Evolutionary conservation across 31 red algal species (phyloP), one percentile per base, ranked within the genome.

Genomic region (Odonthalia washingtoniensis): DNA sequence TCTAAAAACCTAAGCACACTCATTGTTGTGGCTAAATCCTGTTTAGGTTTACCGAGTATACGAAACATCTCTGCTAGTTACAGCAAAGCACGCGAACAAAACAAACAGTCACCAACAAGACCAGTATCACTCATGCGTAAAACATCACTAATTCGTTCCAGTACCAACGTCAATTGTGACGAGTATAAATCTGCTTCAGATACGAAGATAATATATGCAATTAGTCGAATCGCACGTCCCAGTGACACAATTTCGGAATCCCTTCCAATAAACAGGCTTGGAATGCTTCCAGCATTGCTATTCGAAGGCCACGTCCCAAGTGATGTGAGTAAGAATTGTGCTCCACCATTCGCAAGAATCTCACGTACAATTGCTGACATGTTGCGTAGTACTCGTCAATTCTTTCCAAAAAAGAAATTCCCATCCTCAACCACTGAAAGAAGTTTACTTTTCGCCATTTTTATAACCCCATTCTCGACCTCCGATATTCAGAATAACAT

Each of bases 391-490:
- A 88, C 83, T 28, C 83, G 70, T 31, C 74, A 69, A 41, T 91
- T 53, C 53, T 95, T 95, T 1, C 93, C 93, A 74, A 78, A 84
- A 72, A 95, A 95, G 80, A 95, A 95, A 65, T 91, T 91, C n/a
- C 88, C 60, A 69, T 95, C 93, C 35, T 95, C 93, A 34, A 95
- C 34, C 17, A 91, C 82, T 36, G 77, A 36, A 1, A 95, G 38
- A 34, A 95, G 40, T 39, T 95, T 87, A 61, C 93, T 57, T n/a
- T 84, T 65, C 27, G 63, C 88, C 63, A 84, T n/a, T 67, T 91
- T 95, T 9, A 86, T 53, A n/a, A 28, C 93, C 93, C 93, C 93
- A 95, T 53, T 95, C 93, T 49, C 88, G 81, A 9, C 49, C 41
- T 32, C 83, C 82, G 6, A 95, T 77, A 39, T 88, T 83, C 44